Percentiles rank a stretch among this genome's conserved stretches.
Evolutionary conservation across 2,329 filamentous ascomycete genomes (phyloP).

Genomic region (Aspergillus costaricaensis): DNA sequence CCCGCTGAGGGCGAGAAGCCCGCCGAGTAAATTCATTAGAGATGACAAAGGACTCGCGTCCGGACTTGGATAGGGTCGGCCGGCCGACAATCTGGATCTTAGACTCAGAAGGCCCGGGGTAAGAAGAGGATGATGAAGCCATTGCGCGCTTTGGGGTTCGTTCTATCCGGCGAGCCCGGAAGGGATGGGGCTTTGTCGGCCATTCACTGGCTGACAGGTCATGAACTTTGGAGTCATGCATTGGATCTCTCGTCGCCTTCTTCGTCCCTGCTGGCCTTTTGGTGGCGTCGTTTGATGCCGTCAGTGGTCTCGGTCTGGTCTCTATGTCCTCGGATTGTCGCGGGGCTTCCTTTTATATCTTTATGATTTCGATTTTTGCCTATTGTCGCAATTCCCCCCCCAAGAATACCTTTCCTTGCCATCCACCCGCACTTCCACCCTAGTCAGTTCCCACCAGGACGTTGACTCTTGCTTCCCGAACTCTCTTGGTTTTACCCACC

Average conservation of each 20-base stretch:
- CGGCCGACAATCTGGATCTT: slow-evolving; percentile 15
- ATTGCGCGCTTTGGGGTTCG: slow-evolving; percentile 8
- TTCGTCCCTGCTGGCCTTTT: background rate
- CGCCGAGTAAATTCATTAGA: slow-evolving; percentile 43
- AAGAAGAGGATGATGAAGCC: slow-evolving; percentile 2
- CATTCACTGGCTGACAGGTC: background rate
- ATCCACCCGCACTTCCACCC: slow-evolving; percentile 16
- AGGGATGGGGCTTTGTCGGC: background rate
- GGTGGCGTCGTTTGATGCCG: slow-evolving; percentile 7
- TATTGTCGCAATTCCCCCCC: slow-evolving; percentile 27
- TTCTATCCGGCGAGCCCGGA: slow-evolving; percentile 1
- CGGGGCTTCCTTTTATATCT: slow-evolving; percentile 20
- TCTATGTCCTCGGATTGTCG: slow-evolving; percentile 20
- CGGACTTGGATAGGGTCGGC: slow-evolving; percentile 17
- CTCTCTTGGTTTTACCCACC: slow-evolving; percentile 22
- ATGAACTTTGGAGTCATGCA: slow-evolving; percentile 1
- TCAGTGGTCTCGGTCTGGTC: slow-evolving; percentile 16
- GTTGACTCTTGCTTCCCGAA: slow-evolving; percentile 22
- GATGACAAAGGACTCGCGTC: slow-evolving; percentile 36
- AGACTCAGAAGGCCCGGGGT: slow-evolving; percentile 12
- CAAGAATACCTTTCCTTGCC: slow-evolving; percentile 32
- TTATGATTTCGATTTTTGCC: slow-evolving; percentile 24
- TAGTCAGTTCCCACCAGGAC: slow-evolving; percentile 18
- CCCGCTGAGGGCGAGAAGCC: slow-evolving; percentile 47
- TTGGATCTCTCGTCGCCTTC: background rate